Conservation (phyloP, 1,139 yeast genomes). For the Zygotorulaspora mrakii region DNA sequence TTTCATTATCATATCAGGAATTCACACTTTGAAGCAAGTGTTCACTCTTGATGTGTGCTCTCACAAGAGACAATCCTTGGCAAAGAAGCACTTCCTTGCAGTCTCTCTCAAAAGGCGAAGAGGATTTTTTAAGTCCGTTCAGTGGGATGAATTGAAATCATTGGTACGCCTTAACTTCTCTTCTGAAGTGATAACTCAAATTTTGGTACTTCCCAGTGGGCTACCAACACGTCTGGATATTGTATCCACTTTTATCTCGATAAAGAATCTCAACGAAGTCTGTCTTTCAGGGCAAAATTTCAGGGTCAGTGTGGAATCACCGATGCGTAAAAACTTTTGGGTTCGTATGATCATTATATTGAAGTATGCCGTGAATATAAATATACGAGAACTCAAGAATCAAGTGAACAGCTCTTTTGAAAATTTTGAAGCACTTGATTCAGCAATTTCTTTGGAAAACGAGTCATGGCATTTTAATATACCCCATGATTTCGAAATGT, state of each 20-base stretch:
- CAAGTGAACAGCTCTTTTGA: constrained; percentile 34
- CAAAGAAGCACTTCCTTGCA: constrained; percentile 28
- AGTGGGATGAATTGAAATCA: constrained; percentile 23
- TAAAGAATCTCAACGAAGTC: constrained; percentile 21
- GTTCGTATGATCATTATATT: constrained; percentile 45
- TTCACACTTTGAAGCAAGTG: constrained; percentile 52
- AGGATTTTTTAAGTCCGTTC: constrained; percentile 17
- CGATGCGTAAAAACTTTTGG: constrained; percentile 49
- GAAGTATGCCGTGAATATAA: constrained; percentile 34
- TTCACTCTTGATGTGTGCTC: constrained; percentile 27
- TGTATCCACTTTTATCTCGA: constrained; percentile 28
- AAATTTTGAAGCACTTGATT: constrained; percentile 43
- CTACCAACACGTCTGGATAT: constrained; percentile 49
- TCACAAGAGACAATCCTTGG: constrained; percentile 35
- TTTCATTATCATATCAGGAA: constrained; percentile 52
- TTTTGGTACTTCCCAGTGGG: constrained; percentile 44
- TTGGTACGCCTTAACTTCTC: constrained; percentile 28
- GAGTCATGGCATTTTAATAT: constrained; percentile 40
- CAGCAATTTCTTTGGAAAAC: constrained; percentile 40
- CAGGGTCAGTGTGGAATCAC: constrained; percentile 54
- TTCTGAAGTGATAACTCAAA: constrained; percentile 30
- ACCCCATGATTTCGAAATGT: constrained; percentile 53
- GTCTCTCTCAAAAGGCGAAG: constrained; percentile 24
- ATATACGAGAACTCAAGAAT: constrained; percentile 30
- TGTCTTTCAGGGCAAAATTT: constrained; percentile 38